Evolutionary conservation across 441 rosid genomes (phyloP).

Genomic region (Adansonia rubrostipa): DNA sequence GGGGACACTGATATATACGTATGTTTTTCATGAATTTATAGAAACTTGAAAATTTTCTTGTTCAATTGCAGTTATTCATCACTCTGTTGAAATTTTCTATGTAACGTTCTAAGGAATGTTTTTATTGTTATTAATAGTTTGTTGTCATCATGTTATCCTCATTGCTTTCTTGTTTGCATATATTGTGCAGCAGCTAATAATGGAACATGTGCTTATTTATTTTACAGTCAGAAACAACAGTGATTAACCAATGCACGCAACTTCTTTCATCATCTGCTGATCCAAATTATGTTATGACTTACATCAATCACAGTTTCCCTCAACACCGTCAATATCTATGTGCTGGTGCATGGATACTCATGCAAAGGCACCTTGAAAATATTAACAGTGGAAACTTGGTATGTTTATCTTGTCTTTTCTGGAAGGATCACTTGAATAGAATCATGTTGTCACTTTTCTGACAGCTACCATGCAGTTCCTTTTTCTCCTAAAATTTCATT

Average conservation of each 20-base stretch:
- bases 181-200: slow-evolving; percentile 24
- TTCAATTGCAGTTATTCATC: neutral
- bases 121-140: neutral
- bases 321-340: slow-evolving; percentile 85
- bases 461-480: slow-evolving; percentile 26
- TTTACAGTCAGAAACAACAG: slow-evolving; percentile 84
- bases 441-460: slow-evolving; percentile 15
- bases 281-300: slow-evolving; percentile 75
- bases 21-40: neutral
- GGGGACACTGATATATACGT: neutral
- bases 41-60: neutral
- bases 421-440: slow-evolving; percentile 21
- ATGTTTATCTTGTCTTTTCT: slow-evolving; percentile 31
- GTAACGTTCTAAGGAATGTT: neutral
- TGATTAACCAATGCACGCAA: slow-evolving; percentile 85
- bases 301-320: slow-evolving; percentile 76
- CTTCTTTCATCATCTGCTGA: slow-evolving; percentile 89
- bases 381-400: slow-evolving; percentile 88
- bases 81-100: neutral
- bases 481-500: slow-evolving; percentile 26
- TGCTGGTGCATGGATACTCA: slow-evolving; percentile 95
- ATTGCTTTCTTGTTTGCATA: neutral
- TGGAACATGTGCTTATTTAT: slow-evolving; percentile 28
- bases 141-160: neutral
- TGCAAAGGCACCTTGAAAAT: slow-evolving; percentile 89